phyloP scores from a whole-genome alignment of 441 rosid genomes.

The Biscutella auriculata region DNA sequence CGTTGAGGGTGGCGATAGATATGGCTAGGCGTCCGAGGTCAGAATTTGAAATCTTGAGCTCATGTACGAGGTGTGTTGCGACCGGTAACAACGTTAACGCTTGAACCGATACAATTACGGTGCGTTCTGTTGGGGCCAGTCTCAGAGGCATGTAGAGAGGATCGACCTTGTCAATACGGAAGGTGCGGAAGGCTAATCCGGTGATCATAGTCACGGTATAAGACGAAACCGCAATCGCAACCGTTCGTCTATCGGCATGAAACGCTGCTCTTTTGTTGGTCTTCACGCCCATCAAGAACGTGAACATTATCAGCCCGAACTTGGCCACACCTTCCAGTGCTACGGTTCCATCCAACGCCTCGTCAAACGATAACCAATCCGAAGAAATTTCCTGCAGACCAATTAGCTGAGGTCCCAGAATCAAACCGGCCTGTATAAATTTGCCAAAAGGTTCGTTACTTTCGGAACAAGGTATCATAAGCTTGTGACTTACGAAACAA shows the following conservation, averaged over 20 bases:
- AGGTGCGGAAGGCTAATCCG: constrained; percentile 14
- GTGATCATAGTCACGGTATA: constrained; percentile 1
- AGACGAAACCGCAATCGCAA: constrained; percentile 9
- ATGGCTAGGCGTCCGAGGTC: constrained; percentile 19
- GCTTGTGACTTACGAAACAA: background rate
- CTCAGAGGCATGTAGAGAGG: constrained; percentile 19
- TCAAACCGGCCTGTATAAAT: constrained; percentile 15
- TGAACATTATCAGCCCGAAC: constrained; percentile 18
- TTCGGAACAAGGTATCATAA: background rate
- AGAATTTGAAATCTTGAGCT: constrained; percentile 19
- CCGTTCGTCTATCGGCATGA: background rate
- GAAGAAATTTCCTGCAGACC: constrained; percentile 5
- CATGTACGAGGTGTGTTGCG: constrained; percentile 17
- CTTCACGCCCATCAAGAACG: constrained; percentile 23
- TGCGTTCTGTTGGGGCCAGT: constrained; percentile 23
- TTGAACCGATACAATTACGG: constrained; percentile 17
- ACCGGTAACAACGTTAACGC: constrained; percentile 17
- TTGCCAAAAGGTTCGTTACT: background rate
- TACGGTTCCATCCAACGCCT: background rate
- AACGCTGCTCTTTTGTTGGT: constrained; percentile 17
- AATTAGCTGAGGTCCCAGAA: constrained; percentile 19
- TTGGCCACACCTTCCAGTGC: constrained; percentile 11
- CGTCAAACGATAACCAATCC: constrained; percentile 7
- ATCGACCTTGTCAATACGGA: constrained; percentile 1
- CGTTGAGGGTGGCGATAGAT: constrained; percentile 12